phyloP scores from a whole-genome alignment of 2,329 filamentous ascomycete genomes.

The Colletotrichum sp. region DNA sequence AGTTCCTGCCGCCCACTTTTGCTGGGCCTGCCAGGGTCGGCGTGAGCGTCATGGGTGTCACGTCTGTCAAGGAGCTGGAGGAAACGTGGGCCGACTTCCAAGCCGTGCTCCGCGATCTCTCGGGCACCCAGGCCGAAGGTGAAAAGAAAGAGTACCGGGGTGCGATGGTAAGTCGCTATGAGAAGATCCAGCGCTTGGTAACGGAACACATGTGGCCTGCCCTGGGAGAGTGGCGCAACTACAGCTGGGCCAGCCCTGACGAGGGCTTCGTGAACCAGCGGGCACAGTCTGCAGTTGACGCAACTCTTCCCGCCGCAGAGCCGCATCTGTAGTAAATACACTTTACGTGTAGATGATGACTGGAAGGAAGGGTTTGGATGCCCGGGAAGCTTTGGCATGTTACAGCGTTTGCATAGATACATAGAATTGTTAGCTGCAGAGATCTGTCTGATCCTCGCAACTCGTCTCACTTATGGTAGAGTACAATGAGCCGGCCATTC shows the following conservation, averaged over 20 bases:
- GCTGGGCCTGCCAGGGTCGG: slow-evolving; percentile 44
- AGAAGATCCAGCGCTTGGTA: slow-evolving; percentile 38
- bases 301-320: slow-evolving; percentile 12
- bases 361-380: not conserved
- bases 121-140: slow-evolving; percentile 30
- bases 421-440: not conserved
- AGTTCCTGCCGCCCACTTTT: slow-evolving; percentile 11
- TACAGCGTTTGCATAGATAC: not conserved
- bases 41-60: slow-evolving; percentile 70
- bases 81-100: slow-evolving; percentile 66
- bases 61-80: slow-evolving; percentile 66
- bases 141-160: slow-evolving; percentile 13
- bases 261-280: slow-evolving; percentile 45
- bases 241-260: slow-evolving; percentile 67
- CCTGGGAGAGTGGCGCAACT: slow-evolving; percentile 68
- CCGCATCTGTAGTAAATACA: not conserved
- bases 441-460: not conserved
- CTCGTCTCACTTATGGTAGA: not conserved
- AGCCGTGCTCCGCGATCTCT: slow-evolving; percentile 53
- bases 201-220: slow-evolving; percentile 56
- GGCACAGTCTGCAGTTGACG: not conserved
- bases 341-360: not conserved
- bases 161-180: slow-evolving; percentile 25
- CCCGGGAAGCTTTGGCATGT: not conserved
- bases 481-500: slow-evolving; percentile 10